Percentiles rank a stretch among this genome's conserved stretches.
Evolutionary conservation across 2,329 filamentous ascomycete species (phyloP).

Genomic region (Cryoendolithus antarcticus): DNA sequence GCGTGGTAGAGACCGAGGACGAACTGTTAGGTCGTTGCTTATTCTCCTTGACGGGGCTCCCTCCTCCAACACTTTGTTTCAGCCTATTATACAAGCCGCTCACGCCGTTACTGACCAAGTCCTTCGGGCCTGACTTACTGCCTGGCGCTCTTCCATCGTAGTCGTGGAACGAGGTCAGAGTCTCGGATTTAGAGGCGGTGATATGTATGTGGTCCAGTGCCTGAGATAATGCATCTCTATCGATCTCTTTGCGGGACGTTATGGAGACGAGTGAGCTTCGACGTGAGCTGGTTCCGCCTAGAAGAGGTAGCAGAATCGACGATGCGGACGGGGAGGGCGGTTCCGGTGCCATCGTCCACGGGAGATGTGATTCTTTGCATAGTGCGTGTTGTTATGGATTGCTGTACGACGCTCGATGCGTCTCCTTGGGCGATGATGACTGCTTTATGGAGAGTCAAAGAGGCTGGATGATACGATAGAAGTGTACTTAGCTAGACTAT

Average conservation of each 20-base stretch:
- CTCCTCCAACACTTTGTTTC: slow-evolving; percentile 31
- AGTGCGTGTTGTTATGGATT: slow-evolving; percentile 5
- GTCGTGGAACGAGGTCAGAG: slow-evolving; percentile 87
- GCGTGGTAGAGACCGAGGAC: neutral
- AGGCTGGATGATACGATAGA: neutral
- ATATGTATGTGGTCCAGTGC: slow-evolving; percentile 80
- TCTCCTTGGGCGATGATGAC: neutral
- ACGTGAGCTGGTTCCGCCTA: slow-evolving; percentile 20
- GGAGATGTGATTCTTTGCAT: neutral
- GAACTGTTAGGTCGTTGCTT: slow-evolving; percentile 16
- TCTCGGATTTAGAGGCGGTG: slow-evolving; percentile 71
- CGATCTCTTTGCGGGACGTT: slow-evolving; percentile 32
- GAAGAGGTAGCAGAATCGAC: slow-evolving; percentile 18
- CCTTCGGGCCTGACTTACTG: slow-evolving; percentile 20
- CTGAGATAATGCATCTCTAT: slow-evolving; percentile 64
- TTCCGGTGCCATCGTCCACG: slow-evolving; percentile 15
- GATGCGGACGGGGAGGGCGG: slow-evolving; percentile 17
- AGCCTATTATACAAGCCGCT: slow-evolving; percentile 82
- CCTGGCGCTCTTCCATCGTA: slow-evolving; percentile 58
- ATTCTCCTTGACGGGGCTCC: slow-evolving; percentile 9
- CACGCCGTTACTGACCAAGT: slow-evolving; percentile 35
- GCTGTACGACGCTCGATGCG: slow-evolving; percentile 5
- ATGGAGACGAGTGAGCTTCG: slow-evolving; percentile 28
- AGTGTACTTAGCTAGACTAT: neutral
- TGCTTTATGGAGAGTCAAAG: neutral